phyloP scores from a whole-genome alignment of 1,139 yeast species.

The Waltiozyma sp. region DNA sequence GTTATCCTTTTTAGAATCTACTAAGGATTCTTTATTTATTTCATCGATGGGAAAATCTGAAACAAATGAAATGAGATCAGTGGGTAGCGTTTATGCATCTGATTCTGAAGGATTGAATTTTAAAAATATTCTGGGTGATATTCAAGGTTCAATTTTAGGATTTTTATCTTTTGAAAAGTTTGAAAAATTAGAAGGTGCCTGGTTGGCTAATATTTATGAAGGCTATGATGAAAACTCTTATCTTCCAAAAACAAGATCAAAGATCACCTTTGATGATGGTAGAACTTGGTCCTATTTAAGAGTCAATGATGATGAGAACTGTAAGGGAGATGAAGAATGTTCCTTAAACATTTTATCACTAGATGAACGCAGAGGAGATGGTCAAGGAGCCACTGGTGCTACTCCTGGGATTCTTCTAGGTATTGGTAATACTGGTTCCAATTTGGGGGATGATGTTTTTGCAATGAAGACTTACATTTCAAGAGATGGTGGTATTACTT shows the following conservation, averaged over 20 bases:
- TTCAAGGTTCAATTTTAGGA: constrained; percentile 30
- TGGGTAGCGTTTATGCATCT: constrained; percentile 41
- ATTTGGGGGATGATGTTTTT: constrained; percentile 18
- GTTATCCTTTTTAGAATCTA: constrained; percentile 44
- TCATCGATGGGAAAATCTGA: constrained; percentile 37
- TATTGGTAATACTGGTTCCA: constrained; percentile 41
- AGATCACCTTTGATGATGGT: constrained; percentile 57
- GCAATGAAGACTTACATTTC: constrained; percentile 48
- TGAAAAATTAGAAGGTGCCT: constrained; percentile 58
- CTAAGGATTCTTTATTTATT: constrained; percentile 44
- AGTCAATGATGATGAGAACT: constrained; percentile 31
- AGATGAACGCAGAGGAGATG: constrained; percentile 42
- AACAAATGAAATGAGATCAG: constrained; percentile 12
- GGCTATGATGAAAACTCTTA: constrained; percentile 14
- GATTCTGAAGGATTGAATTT: constrained; percentile 56
- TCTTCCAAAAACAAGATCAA: constrained; percentile 23
- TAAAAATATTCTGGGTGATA: constrained; percentile 33
- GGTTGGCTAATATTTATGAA: constrained; percentile 42
- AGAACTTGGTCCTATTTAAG: constrained; percentile 45
- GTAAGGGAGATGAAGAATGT: constrained; percentile 35
- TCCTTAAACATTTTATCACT: constrained; percentile 45
- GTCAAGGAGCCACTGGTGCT: constrained; percentile 47
- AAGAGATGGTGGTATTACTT: constrained; percentile 67
- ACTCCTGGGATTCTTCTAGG: constrained; percentile 67
- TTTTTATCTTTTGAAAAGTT: constrained; percentile 36